These are phyloP conservation scores for Quaeritorhiza haematococci DNA, from an alignment of 371 early-diverging fungal species.

Conservation along the genomic window DNA sequence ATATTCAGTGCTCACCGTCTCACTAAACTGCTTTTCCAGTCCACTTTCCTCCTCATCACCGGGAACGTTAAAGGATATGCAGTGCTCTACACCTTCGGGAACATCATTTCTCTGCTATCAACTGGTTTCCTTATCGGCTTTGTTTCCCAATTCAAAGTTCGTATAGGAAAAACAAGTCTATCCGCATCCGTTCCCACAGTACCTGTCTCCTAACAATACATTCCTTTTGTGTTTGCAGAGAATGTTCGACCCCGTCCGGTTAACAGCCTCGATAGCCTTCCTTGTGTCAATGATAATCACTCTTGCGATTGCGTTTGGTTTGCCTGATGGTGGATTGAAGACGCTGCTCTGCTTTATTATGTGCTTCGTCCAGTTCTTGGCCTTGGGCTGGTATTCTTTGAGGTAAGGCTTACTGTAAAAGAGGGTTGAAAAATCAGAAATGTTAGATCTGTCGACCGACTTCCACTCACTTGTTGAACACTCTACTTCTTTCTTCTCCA, in stretches of 20 bases:
- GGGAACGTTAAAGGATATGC: slow-evolving; percentile 71
- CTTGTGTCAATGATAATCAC: slow-evolving; percentile 55
- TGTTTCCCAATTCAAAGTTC: slow-evolving; percentile 76
- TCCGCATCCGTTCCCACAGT: no score
- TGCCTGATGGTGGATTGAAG: background rate
- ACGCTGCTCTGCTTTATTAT: slow-evolving; percentile 40
- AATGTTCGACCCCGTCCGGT: slow-evolving; percentile 51
- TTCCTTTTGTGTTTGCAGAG: slow-evolving; percentile 32
- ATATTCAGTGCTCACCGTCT: slow-evolving; percentile 5
- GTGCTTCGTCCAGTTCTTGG: slow-evolving; percentile 76
- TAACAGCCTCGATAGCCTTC: slow-evolving; percentile 61
- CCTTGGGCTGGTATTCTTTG: no score
- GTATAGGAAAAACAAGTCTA: no score
- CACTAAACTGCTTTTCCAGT: slow-evolving; percentile 32
- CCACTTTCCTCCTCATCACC: slow-evolving; percentile 56
- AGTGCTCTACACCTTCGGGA: slow-evolving; percentile 83
- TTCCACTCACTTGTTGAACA: no score
- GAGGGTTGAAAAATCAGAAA: no score
- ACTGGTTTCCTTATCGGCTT: slow-evolving; percentile 87
- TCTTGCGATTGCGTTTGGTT: slow-evolving; percentile 53
- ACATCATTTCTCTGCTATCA: slow-evolving; percentile 75
- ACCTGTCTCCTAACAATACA: no score
- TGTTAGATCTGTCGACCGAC: background rate
- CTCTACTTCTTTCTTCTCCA: no score
- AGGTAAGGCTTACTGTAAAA: no score